Evolutionary conservation across 352 stramenopile genomes (phyloP), one percentile per base, ranked within the genome.

Genomic region (Phytopythium ostracodes): DNA sequence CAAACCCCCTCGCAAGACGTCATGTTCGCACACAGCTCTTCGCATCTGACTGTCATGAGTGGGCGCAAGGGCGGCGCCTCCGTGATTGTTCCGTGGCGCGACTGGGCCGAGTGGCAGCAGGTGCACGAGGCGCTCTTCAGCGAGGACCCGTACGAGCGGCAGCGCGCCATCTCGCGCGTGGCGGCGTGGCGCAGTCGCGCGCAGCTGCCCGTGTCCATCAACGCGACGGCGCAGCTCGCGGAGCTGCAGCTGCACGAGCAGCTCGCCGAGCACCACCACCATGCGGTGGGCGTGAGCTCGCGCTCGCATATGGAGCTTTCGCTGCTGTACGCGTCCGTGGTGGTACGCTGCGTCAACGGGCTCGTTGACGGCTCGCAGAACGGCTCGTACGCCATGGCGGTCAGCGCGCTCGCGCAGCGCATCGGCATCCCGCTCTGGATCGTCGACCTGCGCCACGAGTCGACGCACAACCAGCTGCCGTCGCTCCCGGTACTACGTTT

Each of bases 341-440:
- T 94, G 18, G 76, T 94, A 33, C 86, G 86, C 33, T 94, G 86
- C 46, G 86, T 94, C 35, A 94, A 94, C n/a, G 86, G 86, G 0
- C 70, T 94, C 20, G 86, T 94, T 0, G 86, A 94, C 46, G 76
- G 77, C 18, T 85, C 81, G n/a, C 86, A 94, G 66, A 89, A 85
- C 46, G 84, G 84, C 24, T 65, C 77, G 46, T 93, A 92, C 66
- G 86, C 86, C 22, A 74, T 79, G 71, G 78, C 86, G 4, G 84
- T 94, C 59, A 94, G 86, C 36, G 63, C 68, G 17, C 64, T 94
- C 50, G 96, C 91, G 55, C 76, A 91, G 43, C 79, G 92, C 38
- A 91, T 98, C 22, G 94, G 94, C 57, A 91, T 98, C 47, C 94
- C 94, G 31, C 69, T 90, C 12, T 98, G 94, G 94, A 81, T 98